Conservation (phyloP, 2,329 filamentous ascomycete species). For the Pleurostoma richardsiae region DNA sequence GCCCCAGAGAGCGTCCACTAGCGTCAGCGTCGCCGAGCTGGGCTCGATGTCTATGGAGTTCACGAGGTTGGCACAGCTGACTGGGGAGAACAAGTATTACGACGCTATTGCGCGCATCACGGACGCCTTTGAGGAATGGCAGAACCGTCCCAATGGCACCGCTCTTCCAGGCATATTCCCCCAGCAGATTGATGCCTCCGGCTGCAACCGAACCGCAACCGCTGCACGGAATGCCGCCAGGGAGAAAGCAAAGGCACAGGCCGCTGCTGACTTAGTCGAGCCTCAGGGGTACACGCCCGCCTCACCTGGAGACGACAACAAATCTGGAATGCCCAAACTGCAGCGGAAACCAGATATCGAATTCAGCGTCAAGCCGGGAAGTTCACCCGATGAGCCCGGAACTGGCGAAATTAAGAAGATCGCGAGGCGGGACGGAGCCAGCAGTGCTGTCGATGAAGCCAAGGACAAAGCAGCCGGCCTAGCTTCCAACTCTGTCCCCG, state of each 20-base stretch:
- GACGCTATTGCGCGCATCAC: conserved; percentile 86
- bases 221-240: conserved; percentile 21
- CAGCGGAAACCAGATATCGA: conserved; percentile 16
- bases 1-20: conserved; percentile 54
- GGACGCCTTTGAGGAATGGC: conserved; percentile 69
- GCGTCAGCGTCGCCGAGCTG: conserved; percentile 63
- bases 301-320: conserved; percentile 7
- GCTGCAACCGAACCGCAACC: conserved; percentile 60
- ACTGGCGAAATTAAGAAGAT: conserved; percentile 9
- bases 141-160: conserved; percentile 54
- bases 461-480: neutral
- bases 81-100: conserved; percentile 76
- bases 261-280: conserved; percentile 17
- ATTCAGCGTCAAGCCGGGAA: conserved; percentile 17
- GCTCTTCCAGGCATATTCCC: conserved; percentile 78
- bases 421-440: conserved; percentile 1
- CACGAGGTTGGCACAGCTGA: conserved; percentile 81
- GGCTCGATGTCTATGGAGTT: conserved; percentile 85
- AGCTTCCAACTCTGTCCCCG: neutral
- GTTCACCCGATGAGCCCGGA: conserved; percentile 12
- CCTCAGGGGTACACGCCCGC: conserved; percentile 21
- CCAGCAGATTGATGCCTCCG: conserved; percentile 69
- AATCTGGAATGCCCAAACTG: neutral
- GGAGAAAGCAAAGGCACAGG: conserved; percentile 27
- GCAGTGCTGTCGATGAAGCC: neutral